Conservation (phyloP, 768 basidiomycete species). For the Leccinum truebloodii region DNA sequence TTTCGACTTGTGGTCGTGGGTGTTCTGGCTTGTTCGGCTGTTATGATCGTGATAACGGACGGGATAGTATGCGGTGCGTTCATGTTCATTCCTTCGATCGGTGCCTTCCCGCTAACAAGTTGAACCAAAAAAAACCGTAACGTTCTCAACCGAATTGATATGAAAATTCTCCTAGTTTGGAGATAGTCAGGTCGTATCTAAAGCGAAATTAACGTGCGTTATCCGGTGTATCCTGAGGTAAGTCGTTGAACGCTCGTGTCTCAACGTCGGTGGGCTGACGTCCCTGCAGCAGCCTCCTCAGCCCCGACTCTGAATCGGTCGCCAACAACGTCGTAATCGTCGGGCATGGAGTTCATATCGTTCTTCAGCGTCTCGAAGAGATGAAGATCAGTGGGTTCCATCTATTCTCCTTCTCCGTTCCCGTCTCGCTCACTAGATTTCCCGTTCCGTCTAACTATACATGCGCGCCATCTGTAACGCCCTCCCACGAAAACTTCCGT, state of each 20-base stretch:
- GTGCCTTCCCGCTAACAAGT: not conserved
- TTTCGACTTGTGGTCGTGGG: not conserved
- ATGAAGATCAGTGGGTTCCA: constrained; percentile 72
- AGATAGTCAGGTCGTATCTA: constrained; percentile 69
- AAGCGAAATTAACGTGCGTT: constrained; percentile 67
- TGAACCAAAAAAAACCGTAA: constrained; percentile 5
- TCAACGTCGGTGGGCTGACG: constrained; percentile 1
- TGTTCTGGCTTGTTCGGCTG: not conserved
- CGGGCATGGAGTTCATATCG: constrained; percentile 55
- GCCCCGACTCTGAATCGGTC: constrained; percentile 73
- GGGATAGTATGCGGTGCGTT: constrained; percentile 63
- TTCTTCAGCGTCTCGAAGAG: constrained; percentile 67
- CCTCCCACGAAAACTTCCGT: not conserved
- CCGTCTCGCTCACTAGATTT: not conserved
- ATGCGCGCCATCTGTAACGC: not conserved
- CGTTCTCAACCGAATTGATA: constrained; percentile 4
- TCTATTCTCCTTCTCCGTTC: not conserved
- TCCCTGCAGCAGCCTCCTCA: constrained; percentile 59
- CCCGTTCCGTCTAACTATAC: not conserved
- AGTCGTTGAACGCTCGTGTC: constrained; percentile 9
- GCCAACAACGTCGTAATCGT: constrained; percentile 74
- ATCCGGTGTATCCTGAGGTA: constrained; percentile 75
- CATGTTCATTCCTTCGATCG: not conserved
- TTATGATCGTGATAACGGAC: not conserved
- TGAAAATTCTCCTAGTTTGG: constrained; percentile 56